Base-by-base conservation (phyloP, 108 stramenopile genomes). In the Epithemia pelagica region DNA sequence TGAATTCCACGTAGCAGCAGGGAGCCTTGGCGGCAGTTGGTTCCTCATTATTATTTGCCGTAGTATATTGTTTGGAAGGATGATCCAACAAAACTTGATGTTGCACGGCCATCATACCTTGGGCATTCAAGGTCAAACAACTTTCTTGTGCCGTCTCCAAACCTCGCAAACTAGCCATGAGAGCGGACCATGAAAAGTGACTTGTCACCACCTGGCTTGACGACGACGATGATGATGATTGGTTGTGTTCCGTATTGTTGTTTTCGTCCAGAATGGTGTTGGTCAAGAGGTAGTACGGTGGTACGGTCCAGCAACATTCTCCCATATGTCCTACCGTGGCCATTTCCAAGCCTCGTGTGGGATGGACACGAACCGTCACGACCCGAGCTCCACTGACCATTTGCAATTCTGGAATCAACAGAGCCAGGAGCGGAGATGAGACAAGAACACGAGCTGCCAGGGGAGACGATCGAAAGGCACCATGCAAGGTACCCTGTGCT, bases 41-140 rank as follows among this genome's bases (percentile, higher is more conserved):
- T n/a, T n/a, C n/a, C n/a, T n/a, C n/a, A n/a, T n/a, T n/a, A n/a
- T n/a, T n/a, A n/a, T n/a, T n/a, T n/a, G n/a, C n/a, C n/a, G n/a
- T n/a, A n/a, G n/a, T n/a, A n/a, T n/a, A n/a, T n/a, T n/a, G n/a
- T n/a, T n/a, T n/a, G n/a, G n/a, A n/a, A n/a, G n/a, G n/a, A n/a
- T n/a, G n/a, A n/a, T n/a, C 82, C 86, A 30, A 87, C 81, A 72
- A 83, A 84, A 83, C 69, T 62, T 88, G 83, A 72, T 88, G 87
- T 66, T 88, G 87, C 58, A 88, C 84, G 23, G 87, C 87, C 73
- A 88, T 82, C 77, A 88, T 88, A 10, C 87, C 87, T 32, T 78
- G 69, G 22, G 66, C 32, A 74, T 85, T 88, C 37, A 88, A 76
- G 46, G 79, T 83, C 25, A 88, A 77, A 63, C 83, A 85, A 22